Evolutionary conservation across 306 rosid species (phyloP), one percentile per base, ranked within the genome.

Genomic region (Hippophae gyantsensis): DNA sequence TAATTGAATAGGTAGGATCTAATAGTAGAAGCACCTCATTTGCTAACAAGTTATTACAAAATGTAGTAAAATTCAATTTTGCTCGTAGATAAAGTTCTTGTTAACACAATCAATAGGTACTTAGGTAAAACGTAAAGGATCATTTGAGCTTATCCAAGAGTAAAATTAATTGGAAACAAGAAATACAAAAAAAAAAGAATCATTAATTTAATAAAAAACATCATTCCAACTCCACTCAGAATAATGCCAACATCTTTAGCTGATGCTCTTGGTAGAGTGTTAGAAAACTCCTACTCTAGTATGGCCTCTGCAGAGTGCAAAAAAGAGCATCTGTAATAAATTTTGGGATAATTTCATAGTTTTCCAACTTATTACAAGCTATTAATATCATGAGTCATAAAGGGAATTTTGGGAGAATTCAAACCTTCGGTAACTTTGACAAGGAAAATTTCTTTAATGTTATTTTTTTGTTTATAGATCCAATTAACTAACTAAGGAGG

Each of bases 191-290:
- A 66, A 64, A 59, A 63, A 26, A 63, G 50, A 67, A 38, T 48
- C 10, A 46, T 46, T 47, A 66, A 59, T 61, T 40, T 38, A 18
- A 18, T 18, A 18, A 18, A 18, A 18, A 61, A 85, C 99, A 95
- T 92, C 96, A 62, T 92, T 83, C 96, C 99, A 40, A 89, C 77
- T 80, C 96, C 99, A 96, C 88, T 88, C 47, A 92, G 67, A 75
- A 85, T 45, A 40, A 85, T 81, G 58, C 96, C 98, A 58, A 92
- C 79, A 75, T 92, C 96, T 78, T 81, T 73, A 56, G 83, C 58
- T 46, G 90, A 78, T 61, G 96, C 95, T 67, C 95, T 80, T 6
- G 96, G 95, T 73, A 87, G 71, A 10, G 74, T 56, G 38, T 92
- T 96, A 10, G 98, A 81, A 81, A 81, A 85, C 52, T 85, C 96